Evolutionary conservation across 2,329 filamentous ascomycete genomes (phyloP), one percentile per base, ranked within the genome.

Genomic region (Epichloe sibirici): DNA sequence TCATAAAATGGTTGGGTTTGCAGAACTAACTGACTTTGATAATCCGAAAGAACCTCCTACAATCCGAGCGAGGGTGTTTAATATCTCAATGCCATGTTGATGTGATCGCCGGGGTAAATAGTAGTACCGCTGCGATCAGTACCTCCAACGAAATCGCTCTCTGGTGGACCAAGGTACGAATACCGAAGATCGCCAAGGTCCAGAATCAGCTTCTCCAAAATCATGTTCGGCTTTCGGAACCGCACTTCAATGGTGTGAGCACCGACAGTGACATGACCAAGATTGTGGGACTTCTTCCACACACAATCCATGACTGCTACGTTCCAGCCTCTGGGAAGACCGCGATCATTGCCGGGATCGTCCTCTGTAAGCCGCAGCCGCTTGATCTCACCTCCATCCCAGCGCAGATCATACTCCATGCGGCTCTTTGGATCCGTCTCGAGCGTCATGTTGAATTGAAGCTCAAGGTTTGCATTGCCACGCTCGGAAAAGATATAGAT

Each of bases 341-440:
- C 72, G 53, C 67, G 63, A 15, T 58, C 59, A 28, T 59, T 55
- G 6, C 51, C 51, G 3, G 51, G 35, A 39, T 60, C 57, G 39
- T 61, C 57, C 5, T 59, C 65, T 1, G 73, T 60, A 9, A 69
- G 58, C 5, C 63, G 61, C 3, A 62, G 61, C 28, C 58, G 63
- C 39, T 61, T 58, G 1, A 58, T 61, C 31, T 70, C 59, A 3
- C 66, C 63, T 25, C 71, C 66, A 46, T 78, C 72, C 15, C 80
- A 61, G 5, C 71, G 69, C 3, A 78, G 63, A 4, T 76, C 72
- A 56, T 76, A 80, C 5, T 67, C 68, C 61, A 81, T 73, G 2
- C 69, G 71, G 1, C 69, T 66, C 23, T 66, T 64, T 1, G 77
- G 76, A 52, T 77, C 71, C 5, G 74, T 71, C 57, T 81, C 79